Base-by-base conservation (phyloP, 495 filamentous ascomycete genomes). In the Cercophora samala region DNA sequence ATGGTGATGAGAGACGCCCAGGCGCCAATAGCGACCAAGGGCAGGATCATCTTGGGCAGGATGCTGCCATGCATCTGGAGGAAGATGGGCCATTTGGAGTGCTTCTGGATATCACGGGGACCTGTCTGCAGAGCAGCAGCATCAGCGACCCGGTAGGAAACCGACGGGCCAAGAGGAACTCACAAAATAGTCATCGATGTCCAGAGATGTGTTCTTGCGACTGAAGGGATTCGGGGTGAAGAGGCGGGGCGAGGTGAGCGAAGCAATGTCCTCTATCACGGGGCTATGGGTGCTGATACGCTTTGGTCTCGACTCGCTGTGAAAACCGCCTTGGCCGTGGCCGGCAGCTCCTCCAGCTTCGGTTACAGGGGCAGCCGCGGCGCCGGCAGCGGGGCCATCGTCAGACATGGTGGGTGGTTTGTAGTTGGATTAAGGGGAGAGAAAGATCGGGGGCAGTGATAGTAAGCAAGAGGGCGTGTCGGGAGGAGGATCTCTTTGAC, bases 71-170 rank as follows among this genome's bases (percentile, higher is more conserved):
- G 90, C 77, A 95, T 83, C 66, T 90, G 89, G 70, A 94, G 70
- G 74, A 93, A 91, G 66, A 88, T 84, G 18, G 92, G 92, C 82
- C 90, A 88, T 85, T 91, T 93, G 15, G 91, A 93, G 73, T 94
- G 91, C 62, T 85, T 85, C 29, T 89, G 81, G 37, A 91, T 83
- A 73, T 93, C 88, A 37, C 90, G 83, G 55, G 92, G 92, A 4
- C 87, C 86, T 23, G 79, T 80, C 82, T 83, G 58, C 60, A 56
- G 53, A 56, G n/a, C 19, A 56, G n/a, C 19, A 23, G n/a, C 3
- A 56, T 21, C n/a, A 56, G n/a, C 53, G 21, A 21, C 9, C 4
- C 1, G 37, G 9, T 60, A 54, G 9, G 56, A 22, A 68, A 17
- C 63, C 22, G 32, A 13, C 46, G n/a, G 17, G 42, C 37, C 58